Percentiles rank a stretch among this genome's conserved stretches.
Conservation (phyloP, 2,329 filamentous ascomycete species). For the Penicillium sp. region DNA sequence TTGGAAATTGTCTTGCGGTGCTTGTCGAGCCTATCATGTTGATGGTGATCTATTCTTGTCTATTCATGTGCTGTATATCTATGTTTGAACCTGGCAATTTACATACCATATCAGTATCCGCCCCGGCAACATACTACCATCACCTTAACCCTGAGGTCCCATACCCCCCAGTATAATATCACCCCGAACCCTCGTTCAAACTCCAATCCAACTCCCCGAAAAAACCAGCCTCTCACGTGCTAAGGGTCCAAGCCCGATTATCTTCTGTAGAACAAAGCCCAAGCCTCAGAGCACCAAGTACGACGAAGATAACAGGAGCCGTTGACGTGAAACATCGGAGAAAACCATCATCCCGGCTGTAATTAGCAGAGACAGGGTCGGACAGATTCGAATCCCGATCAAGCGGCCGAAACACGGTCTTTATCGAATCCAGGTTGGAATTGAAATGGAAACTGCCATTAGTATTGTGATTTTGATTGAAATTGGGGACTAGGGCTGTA, state of each 20-base stretch:
- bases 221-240: neutral
- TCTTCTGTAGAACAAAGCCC: neutral
- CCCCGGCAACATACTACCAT: neutral
- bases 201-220: constrained; percentile 3
- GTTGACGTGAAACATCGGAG: constrained; percentile 20
- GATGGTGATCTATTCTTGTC: neutral
- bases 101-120: neutral
- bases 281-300: neutral
- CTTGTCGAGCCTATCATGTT: neutral
- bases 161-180: neutral
- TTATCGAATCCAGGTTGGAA: neutral
- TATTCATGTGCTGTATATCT: neutral
- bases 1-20: neutral
- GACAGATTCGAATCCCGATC: constrained; percentile 11
- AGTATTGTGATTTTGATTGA: neutral
- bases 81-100: neutral
- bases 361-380: neutral
- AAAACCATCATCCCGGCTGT: constrained; percentile 4
- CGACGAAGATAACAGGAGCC: constrained; percentile 8
- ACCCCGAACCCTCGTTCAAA: constrained; percentile 2
- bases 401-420: neutral
- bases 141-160: neutral
- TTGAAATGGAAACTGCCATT: neutral
- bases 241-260: constrained; percentile 1
- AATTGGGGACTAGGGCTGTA: neutral